Conservation (phyloP, 805 yeast species). For the Wickerhamiella siamensis region DNA sequence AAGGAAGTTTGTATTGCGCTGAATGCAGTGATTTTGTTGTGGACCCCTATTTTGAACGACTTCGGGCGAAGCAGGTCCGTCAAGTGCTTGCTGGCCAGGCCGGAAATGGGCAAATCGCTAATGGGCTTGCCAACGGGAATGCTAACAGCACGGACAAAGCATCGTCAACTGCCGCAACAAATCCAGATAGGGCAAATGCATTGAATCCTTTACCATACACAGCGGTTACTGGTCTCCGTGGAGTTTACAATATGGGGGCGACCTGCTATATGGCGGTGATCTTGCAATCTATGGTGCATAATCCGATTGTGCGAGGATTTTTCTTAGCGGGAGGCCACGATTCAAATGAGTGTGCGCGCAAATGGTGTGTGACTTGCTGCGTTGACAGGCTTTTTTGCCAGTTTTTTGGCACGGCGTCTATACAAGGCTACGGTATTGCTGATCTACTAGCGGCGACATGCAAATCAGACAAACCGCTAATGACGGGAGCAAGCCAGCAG, state of each 20-base stretch:
- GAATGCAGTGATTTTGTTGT: neutral
- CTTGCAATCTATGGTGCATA: conserved; percentile 79
- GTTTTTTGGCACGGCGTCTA: conserved; percentile 49
- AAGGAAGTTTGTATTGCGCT: neutral
- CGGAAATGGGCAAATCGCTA: neutral
- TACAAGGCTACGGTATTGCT: conserved; percentile 68
- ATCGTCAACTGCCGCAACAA: neutral
- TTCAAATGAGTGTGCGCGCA: conserved; percentile 31
- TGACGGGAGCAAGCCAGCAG: conserved; percentile 94
- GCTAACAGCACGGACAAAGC: neutral
- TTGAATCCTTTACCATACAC: conserved; percentile 29
- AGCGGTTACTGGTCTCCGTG: conserved; percentile 68
- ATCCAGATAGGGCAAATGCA: neutral
- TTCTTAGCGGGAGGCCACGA: conserved; percentile 65
- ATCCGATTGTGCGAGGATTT: conserved; percentile 68
- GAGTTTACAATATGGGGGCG: conserved; percentile 88
- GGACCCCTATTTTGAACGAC: neutral
- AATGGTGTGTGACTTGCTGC: conserved; percentile 66
- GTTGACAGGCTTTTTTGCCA: conserved; percentile 63
- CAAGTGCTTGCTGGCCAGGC: neutral
- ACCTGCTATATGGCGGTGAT: conserved; percentile 94
- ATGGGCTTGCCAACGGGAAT: neutral
- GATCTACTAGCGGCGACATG: conserved; percentile 73
- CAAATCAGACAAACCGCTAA: conserved; percentile 47
- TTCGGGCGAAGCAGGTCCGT: neutral